Percentiles rank a stretch among this genome's conserved stretches.
These are phyloP conservation scores for Aspergillus funiculosus DNA, from an alignment of 495 filamentous ascomycete genomes.

Conservation along the genomic window DNA sequence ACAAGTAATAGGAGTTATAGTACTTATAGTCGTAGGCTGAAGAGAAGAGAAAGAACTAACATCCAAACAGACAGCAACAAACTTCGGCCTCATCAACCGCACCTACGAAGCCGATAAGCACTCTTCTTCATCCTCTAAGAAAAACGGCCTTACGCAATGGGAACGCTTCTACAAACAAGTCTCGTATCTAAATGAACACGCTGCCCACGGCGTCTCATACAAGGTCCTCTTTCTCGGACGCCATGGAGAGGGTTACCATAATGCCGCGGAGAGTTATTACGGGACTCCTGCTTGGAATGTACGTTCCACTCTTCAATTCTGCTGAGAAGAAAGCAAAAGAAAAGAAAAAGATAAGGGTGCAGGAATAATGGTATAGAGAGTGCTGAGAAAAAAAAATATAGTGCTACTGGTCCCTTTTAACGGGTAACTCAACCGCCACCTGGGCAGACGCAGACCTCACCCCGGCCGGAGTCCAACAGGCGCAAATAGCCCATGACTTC, in stretches of 20 bases:
- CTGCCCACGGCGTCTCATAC: slow-evolving; percentile 46
- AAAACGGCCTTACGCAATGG: slow-evolving; percentile 62
- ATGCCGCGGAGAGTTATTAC: slow-evolving; percentile 58
- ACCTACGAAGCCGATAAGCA: slow-evolving; percentile 47
- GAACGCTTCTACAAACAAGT: slow-evolving; percentile 58
- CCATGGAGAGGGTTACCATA: slow-evolving; percentile 68
- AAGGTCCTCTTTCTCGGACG: slow-evolving; percentile 66
- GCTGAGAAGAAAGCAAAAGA: no score
- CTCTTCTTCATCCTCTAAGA: slow-evolving; percentile 14
- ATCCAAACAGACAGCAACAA: slow-evolving; percentile 45
- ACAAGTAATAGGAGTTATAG: no score
- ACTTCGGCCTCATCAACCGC: slow-evolving; percentile 62
- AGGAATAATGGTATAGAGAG: background rate
- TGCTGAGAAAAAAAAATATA: slow-evolving; percentile 19
- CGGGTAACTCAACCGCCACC: slow-evolving; percentile 58
- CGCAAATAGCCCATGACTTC: slow-evolving; percentile 54
- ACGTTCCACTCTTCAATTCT: slow-evolving; percentile 19
- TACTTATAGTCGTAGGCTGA: no score
- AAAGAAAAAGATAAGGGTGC: no score
- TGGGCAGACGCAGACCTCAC: slow-evolving; percentile 73
- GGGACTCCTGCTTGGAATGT: slow-evolving; percentile 65
- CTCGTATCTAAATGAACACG: slow-evolving; percentile 45
- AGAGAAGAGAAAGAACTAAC: slow-evolving; percentile 1
- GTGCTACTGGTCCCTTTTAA: slow-evolving; percentile 68
- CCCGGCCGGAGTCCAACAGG: slow-evolving; percentile 53